Base-by-base conservation (phyloP, 257 asterid genomes). In the Galeopsis tetrahit region DNA sequence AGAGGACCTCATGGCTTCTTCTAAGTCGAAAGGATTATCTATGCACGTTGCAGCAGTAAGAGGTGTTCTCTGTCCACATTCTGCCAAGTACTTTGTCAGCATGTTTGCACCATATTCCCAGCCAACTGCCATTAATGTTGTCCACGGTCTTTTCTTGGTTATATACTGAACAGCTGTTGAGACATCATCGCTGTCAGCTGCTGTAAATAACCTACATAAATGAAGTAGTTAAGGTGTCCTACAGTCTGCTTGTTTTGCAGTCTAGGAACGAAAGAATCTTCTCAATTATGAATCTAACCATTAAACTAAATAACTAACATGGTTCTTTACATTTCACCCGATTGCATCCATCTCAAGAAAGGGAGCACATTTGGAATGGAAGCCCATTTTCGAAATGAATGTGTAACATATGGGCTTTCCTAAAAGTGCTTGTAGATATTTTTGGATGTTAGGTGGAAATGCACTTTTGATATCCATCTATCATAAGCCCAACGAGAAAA, bases 101-200 rank as follows among this genome's bases (percentile, higher is more conserved):
- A 95, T 95, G 77, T 90, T 95, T 77, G 99, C 99, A 51, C 99
- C 98, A 81, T 83, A 90, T 48, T 94, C 99, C 97, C 98, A 95
- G 80, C 94, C 98, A 77, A 92, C 82, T 17, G 87, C 88, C 99
- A 91, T 81, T 73, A 95, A 81, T 66, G 98, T 90, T 78, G 99
- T 83, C 96, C 95, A 80, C 60, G 99, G 91, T 80, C 99, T 92
- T 81, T 85, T 89, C 85, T 88, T 87, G 75, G 78, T 85, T 70
- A 95, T 77, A 70, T 73, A 88, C 65, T 87, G 89, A 68, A 92
- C 80, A 78, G 88, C 94, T 76, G 91, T 86, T 85, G 88, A 90
- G 82, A 91, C 72, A 88, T 95, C 99, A 85, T 92, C 98, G 71
- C 99, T 95, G 75, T 95, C 99, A 86, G 98, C 98, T 80, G 99